Conservation (phyloP, 305 asterid genomes). For the Caryopteris hybrid region DNA sequence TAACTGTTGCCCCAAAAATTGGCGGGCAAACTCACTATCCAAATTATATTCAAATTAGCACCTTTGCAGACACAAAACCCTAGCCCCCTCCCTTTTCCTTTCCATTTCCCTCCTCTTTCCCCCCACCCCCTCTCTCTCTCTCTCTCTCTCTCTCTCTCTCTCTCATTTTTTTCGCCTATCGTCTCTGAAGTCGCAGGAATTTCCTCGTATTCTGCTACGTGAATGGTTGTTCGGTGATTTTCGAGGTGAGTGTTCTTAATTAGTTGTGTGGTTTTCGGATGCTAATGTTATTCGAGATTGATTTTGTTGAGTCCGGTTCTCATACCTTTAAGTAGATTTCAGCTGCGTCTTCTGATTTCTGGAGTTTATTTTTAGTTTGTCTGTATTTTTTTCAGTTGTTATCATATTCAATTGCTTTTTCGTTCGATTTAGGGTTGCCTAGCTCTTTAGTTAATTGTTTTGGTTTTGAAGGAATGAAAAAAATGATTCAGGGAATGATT, state of each 20-base stretch:
- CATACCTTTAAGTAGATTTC: background rate
- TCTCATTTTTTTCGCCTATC: background rate
- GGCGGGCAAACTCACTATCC: slow-evolving; percentile 59
- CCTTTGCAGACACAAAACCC: slow-evolving; percentile 37
- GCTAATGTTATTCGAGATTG: background rate
- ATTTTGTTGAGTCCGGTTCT: background rate
- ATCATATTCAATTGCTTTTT: background rate
- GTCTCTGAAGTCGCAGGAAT: background rate
- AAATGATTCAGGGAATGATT: background rate
- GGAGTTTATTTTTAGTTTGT: background rate
- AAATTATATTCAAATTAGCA: slow-evolving; percentile 36
- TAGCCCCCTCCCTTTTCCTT: slow-evolving; percentile 24
- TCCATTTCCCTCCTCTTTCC: slow-evolving; percentile 15
- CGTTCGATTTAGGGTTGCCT: background rate
- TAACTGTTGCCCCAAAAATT: slow-evolving; percentile 43
- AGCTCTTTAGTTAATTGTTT: background rate
- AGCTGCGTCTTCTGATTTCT: slow-evolving; percentile 11
- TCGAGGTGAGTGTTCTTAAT: slow-evolving; percentile 16
- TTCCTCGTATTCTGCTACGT: background rate
- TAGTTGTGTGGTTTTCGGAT: background rate
- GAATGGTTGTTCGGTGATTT: slow-evolving; percentile 8
- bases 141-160: slow-evolving; percentile 1
- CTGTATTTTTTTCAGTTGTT: background rate
- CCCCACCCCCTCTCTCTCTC: background rate
- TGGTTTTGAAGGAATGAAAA: background rate